phyloP scores from a whole-genome alignment of 73 alveolate genomes.

The Diophrys sp. region DNA sequence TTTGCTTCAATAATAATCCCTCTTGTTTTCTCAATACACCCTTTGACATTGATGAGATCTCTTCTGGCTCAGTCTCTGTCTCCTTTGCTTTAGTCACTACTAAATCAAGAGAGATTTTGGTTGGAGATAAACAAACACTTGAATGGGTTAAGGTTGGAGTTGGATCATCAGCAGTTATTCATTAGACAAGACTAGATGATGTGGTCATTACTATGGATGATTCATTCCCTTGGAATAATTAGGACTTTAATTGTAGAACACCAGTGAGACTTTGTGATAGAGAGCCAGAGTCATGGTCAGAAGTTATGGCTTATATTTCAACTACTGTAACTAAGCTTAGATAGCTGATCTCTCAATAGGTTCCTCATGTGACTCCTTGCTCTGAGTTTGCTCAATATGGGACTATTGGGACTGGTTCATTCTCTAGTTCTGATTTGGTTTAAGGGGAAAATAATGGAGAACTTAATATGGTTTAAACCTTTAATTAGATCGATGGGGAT shows the following conservation, averaged over 20 bases:
- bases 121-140: too few relatives aligned
- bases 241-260: background rate
- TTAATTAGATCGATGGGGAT: too few relatives aligned
- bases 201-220: background rate
- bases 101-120: background rate
- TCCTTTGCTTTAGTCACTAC: background rate
- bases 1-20: background rate
- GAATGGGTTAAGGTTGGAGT: background rate
- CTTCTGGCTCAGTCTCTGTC: background rate
- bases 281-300: background rate
- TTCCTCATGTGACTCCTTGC: background rate
- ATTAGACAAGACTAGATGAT: background rate
- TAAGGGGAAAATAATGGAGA: too few relatives aligned
- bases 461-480: too few relatives aligned
- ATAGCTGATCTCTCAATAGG: background rate
- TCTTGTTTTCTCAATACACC: background rate
- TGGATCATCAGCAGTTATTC: background rate
- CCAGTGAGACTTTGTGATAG: background rate
- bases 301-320: background rate
- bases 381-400: background rate
- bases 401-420: background rate
- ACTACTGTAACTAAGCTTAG: background rate
- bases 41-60: background rate
- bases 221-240: background rate
- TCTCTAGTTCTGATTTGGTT: too few relatives aligned